A percentile compares a stretch with the other conserved stretches of the same genome.
These are phyloP conservation scores for Sphaerobolus stellatus DNA, from an alignment of 1,284 basidiomycete species.

Conservation along the genomic window DNA sequence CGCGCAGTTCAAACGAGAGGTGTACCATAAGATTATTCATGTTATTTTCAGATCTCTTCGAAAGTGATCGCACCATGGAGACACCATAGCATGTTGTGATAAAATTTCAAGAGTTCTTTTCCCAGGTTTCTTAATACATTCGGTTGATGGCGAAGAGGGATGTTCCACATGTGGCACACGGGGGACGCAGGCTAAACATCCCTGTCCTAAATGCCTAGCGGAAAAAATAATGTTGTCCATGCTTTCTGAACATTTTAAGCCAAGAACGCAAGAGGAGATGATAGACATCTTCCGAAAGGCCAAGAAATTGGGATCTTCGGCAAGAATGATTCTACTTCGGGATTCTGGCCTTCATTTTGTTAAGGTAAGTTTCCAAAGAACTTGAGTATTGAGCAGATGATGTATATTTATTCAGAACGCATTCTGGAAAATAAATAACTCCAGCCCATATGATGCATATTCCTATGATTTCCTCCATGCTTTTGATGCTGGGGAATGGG, in stretches of 20 bases:
- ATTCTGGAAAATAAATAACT: neutral
- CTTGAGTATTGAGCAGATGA: neutral
- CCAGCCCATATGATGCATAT: neutral
- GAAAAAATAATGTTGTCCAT: slow-evolving; percentile 20
- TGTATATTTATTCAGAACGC: neutral
- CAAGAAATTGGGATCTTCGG: neutral
- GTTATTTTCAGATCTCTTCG: slow-evolving; percentile 21
- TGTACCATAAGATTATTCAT: slow-evolving; percentile 27
- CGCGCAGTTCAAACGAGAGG: slow-evolving; percentile 25
- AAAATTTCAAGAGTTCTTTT: slow-evolving; percentile 20
- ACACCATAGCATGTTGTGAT: slow-evolving; percentile 25
- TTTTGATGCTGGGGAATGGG: neutral
- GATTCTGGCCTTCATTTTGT: neutral
- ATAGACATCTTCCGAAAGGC: neutral
- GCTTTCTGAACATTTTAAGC: neutral
- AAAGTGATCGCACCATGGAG: slow-evolving; percentile 21
- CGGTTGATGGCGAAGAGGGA: slow-evolving; percentile 32
- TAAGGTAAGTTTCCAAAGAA: neutral
- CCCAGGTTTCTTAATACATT: slow-evolving; percentile 29
- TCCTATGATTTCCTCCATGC: neutral
- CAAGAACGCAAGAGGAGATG: neutral
- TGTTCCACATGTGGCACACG: slow-evolving; percentile 23
- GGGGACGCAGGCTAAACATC: slow-evolving; percentile 23
- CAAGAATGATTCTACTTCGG: neutral
- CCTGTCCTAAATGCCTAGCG: slow-evolving; percentile 30